Evolutionary conservation across 805 yeast species (phyloP), one percentile per base, ranked within the genome.

Genomic region (Zygosaccharomyces bailii): DNA sequence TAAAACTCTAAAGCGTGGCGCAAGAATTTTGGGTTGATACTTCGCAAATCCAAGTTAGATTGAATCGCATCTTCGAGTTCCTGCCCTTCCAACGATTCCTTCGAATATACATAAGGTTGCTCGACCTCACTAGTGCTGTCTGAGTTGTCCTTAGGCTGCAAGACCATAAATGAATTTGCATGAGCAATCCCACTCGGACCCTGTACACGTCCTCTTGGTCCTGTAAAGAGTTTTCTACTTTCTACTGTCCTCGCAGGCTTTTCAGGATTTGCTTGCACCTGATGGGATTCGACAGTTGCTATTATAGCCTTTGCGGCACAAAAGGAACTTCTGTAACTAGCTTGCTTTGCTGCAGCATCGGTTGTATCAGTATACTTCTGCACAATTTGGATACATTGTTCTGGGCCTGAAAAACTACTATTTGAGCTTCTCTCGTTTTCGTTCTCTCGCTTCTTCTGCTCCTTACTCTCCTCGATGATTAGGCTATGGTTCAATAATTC

Each of bases 21-120:
- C 29, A 72, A 65, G 46, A 79, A 79, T 1, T 50, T 50, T 42
- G 66, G 66, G 48, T 67, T 67, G 9, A 79, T 53, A 1, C 53
- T 49, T 10, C 57, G 60, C 9, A 79, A 58, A 5, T 49, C 49
- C 0, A 58, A 50, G 52, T 74, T 74, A 7, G 65, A 53, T 8
- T 59, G 51, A 18, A 70, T 61, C 1, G 69, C 41, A 2, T 56
- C 55, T 1, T 63, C 54, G 21, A 78, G 47, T 39, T 69, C 74
- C 2, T 46, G 34, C 3, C 62, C 61, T 44, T 70, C 72, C 0
- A 42, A 34, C 13, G 43, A 32, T 6, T 17, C 20, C 27, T 25
- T 36, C 6, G 48, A 42, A 29, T 44, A 50, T 1, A 32, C 30
- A 30, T 42, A 49, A 18, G 34, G 18, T 16, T 13, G 17, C 11